A percentile compares a stretch with the other conserved stretches of the same genome.
Evolutionary conservation across 2,329 filamentous ascomycete species (phyloP).

Genomic region (Capronia americana): DNA sequence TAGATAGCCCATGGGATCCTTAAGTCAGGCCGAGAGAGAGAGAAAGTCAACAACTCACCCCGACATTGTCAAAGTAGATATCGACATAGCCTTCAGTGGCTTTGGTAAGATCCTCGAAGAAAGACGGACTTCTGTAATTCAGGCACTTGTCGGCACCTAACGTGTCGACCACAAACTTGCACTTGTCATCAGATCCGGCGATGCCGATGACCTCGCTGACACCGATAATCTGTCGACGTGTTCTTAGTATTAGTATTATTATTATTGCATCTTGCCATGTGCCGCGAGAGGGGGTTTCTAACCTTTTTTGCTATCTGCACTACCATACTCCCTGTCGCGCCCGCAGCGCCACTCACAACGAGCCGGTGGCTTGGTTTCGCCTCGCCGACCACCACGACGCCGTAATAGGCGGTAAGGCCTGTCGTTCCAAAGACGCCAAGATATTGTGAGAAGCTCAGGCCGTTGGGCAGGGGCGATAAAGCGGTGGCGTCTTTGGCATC

Average conservation of each 20-base stretch:
- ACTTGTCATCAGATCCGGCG: slow-evolving; percentile 71
- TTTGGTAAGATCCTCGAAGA: slow-evolving; percentile 54
- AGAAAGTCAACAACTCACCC: neutral
- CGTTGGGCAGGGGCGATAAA: slow-evolving; percentile 14
- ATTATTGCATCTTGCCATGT: neutral
- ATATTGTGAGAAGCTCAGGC: slow-evolving; percentile 50
- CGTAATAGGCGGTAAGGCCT: slow-evolving; percentile 75
- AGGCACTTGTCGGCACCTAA: slow-evolving; percentile 62
- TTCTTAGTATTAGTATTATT: neutral
- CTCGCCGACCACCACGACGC: slow-evolving; percentile 70
- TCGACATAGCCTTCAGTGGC: slow-evolving; percentile 55
- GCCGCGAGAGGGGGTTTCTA: neutral
- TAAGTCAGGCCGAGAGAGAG: neutral
- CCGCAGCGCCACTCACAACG: slow-evolving; percentile 75
- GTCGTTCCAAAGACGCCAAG: slow-evolving; percentile 25
- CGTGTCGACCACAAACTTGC: slow-evolving; percentile 67
- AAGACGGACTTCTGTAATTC: slow-evolving; percentile 69
- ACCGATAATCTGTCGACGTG: slow-evolving; percentile 62
- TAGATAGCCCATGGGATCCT: neutral
- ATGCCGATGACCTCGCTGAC: slow-evolving; percentile 65
- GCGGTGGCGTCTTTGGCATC: slow-evolving; percentile 35
- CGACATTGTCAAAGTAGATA: slow-evolving; percentile 68
- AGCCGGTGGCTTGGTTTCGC: slow-evolving; percentile 73
- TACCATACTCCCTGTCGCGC: slow-evolving; percentile 8
- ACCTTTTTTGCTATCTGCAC: slow-evolving; percentile 30